Percentiles rank a stretch among this genome's conserved stretches.
phyloP scores from a whole-genome alignment of 2,329 filamentous ascomycete genomes.

The Aschersonia sp. region DNA sequence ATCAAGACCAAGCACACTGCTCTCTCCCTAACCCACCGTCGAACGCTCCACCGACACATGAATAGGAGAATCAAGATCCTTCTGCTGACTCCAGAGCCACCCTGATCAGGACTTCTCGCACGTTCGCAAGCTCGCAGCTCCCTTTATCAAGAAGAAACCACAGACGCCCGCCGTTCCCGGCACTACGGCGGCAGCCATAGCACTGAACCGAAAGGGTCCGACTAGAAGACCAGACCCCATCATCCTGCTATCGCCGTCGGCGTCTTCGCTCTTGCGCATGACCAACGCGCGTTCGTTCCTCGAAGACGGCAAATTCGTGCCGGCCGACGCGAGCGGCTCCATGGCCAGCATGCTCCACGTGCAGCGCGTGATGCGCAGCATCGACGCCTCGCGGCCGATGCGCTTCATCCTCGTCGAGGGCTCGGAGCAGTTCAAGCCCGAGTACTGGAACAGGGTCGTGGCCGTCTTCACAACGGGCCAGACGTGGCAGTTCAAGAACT shows the following conservation, averaged over 20 bases:
- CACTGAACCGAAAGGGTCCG: slow-evolving; percentile 38
- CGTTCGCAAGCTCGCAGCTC: slow-evolving; percentile 70
- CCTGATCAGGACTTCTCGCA: slow-evolving; percentile 95
- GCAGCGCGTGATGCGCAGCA: slow-evolving; percentile 56
- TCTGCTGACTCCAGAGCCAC: too few species aligned
- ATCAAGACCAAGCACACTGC: neutral
- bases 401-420: slow-evolving; percentile 94
- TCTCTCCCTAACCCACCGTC: too few species aligned
- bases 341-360: slow-evolving; percentile 75
- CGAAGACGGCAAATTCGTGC: slow-evolving; percentile 66
- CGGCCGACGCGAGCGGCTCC: slow-evolving; percentile 55
- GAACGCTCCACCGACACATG: too few species aligned
- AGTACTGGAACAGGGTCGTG: slow-evolving; percentile 92
- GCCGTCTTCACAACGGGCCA: slow-evolving; percentile 97
- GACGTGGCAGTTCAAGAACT: slow-evolving; percentile 96
- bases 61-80: neutral
- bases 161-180: slow-evolving; percentile 23
- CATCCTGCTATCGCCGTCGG: slow-evolving; percentile 91
- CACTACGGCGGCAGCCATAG: slow-evolving; percentile 27
- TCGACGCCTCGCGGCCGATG: slow-evolving; percentile 58
- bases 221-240: slow-evolving; percentile 60
- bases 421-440: slow-evolving; percentile 88
- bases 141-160: slow-evolving; percentile 55
- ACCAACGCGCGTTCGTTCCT: slow-evolving; percentile 94
- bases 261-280: slow-evolving; percentile 86